Conservation (phyloP, 768 basidiomycete species). For the Hysterangium stoloniferum region DNA sequence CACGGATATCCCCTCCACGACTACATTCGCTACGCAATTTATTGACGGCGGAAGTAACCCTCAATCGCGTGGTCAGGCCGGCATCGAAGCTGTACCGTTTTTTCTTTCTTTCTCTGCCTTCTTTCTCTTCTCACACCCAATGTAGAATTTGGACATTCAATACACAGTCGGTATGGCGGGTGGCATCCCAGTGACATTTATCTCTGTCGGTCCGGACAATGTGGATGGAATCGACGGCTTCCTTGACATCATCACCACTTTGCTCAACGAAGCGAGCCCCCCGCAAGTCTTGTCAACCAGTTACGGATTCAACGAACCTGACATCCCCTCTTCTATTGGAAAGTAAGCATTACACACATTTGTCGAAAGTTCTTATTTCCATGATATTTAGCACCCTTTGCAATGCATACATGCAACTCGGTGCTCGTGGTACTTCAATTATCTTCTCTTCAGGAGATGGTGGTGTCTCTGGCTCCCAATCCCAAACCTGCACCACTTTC, state of each 20-base stretch:
- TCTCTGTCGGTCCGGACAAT: constrained; percentile 7
- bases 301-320: constrained; percentile 9
- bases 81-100: constrained; percentile 12
- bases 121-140: too few species aligned
- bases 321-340: not conserved
- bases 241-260: constrained; percentile 21
- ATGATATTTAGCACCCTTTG: constrained; percentile 11
- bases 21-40: too few species aligned
- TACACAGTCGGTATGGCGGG: constrained; percentile 9
- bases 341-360: not conserved
- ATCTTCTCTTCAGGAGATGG: constrained; percentile 20
- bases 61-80: too few species aligned
- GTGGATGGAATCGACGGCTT: constrained; percentile 24
- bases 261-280: not conserved
- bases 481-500: constrained; percentile 14
- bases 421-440: constrained; percentile 12
- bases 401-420: constrained; percentile 15
- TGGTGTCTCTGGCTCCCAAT: constrained; percentile 15
- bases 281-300: constrained; percentile 9
- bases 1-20: too few species aligned
- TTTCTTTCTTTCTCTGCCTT: not conserved
- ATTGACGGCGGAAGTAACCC: too few species aligned
- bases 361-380: not conserved
- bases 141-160: constrained; percentile 9
- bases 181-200: constrained; percentile 6